Evolutionary conservation across 306 rosid genomes (phyloP), one percentile per base, ranked within the genome.

Genomic region (Cucurbita pepo): DNA sequence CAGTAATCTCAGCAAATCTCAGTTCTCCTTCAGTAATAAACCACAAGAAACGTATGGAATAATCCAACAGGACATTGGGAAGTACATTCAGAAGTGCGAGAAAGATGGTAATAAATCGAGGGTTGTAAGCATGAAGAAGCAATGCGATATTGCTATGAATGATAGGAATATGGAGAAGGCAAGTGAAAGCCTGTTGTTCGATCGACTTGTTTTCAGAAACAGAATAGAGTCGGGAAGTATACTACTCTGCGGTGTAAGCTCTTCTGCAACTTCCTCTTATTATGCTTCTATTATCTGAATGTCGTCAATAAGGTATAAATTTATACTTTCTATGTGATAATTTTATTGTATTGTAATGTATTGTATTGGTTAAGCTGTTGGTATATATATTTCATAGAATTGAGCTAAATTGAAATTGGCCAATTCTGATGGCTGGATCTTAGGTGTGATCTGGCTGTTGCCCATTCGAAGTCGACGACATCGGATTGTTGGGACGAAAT

Each of bases 221-320:
- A 86, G 88, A 81, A 86, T 85, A 70, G 86, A 89, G 63, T 86
- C 89, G 19, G 88, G 96, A 43, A 72, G 83, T 63, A 59, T 90
- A 79, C 75, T 87, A 57, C 85, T 89, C 10, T 90, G 97, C 72
- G 41, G 83, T 12, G 81, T 85, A 66, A 86, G 82, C 62, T 74
- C 57, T 45, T 73, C 56, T 44, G 59, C 86, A 1, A 10, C 76
- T 56, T 59, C 64, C 64, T 80, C 85, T 18, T 82, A 77, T 55
- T 85, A 79, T 37, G 55, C 62, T 59, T 62, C 72, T 52, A 22
- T 72, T 50, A 9, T 77, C 80, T 65, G 80, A 72, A 74, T 52
- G 53, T 48, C 11, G 4, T 48, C 16, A 48, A 30, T 30, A 30
- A 30, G 34, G 34, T 30, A 30, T 30, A 25, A 25, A 1, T 25